Conservation (phyloP, 2,329 filamentous ascomycete species). For the Aureobasidium sp. region DNA sequence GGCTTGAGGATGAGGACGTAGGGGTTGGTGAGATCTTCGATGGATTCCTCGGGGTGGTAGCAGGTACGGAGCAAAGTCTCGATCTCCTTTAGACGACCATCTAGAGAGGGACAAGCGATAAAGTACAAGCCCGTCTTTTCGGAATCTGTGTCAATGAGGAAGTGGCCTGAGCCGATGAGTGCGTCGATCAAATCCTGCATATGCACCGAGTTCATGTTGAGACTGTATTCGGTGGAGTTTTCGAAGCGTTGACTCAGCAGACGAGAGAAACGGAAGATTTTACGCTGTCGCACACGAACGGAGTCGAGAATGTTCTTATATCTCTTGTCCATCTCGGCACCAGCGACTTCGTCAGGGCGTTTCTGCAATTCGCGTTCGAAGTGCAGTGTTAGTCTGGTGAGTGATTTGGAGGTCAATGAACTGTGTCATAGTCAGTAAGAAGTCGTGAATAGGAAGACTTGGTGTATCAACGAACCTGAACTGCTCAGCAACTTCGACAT, state of each 20-base stretch:
- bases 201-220: constrained; percentile 60
- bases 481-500: constrained; percentile 95
- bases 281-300: constrained; percentile 88
- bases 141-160: constrained; percentile 66
- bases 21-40: constrained; percentile 67
- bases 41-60: constrained; percentile 58
- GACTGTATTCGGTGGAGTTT: constrained; percentile 91
- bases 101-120: constrained; percentile 73
- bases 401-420: constrained; percentile 83
- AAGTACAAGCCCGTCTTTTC: constrained; percentile 63
- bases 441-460: background rate
- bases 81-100: constrained; percentile 69
- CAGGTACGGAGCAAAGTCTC: constrained; percentile 76
- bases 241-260: constrained; percentile 91
- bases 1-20: constrained; percentile 82
- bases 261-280: constrained; percentile 89
- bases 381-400: constrained; percentile 77
- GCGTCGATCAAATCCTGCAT: constrained; percentile 73
- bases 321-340: constrained; percentile 83
- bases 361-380: constrained; percentile 87
- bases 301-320: constrained; percentile 96
- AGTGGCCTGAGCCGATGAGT: constrained; percentile 74
- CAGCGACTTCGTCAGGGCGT: constrained; percentile 70
- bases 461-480: constrained; percentile 44
- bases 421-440: constrained; percentile 19